Conservation (phyloP, 2,329 filamentous ascomycete species). For the Epichloe coenophiala region DNA sequence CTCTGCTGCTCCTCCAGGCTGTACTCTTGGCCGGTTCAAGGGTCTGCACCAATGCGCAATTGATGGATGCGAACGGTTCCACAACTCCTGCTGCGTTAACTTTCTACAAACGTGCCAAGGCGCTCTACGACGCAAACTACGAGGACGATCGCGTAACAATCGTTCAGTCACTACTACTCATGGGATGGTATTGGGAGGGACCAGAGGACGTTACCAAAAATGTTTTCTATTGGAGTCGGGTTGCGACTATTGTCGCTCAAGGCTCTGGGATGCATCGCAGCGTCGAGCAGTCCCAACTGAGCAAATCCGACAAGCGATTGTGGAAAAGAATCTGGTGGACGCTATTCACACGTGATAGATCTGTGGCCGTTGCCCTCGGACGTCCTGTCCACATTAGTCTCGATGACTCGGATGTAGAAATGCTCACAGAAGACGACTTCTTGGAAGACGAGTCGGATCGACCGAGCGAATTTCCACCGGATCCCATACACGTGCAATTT, state of each 20-base stretch:
- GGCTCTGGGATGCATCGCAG: conserved; percentile 97
- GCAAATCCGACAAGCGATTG: conserved; percentile 74
- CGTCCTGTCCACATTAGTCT: conserved; percentile 90
- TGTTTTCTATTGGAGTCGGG: conserved; percentile 96
- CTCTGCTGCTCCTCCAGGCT: conserved; percentile 76
- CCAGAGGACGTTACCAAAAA: conserved; percentile 98
- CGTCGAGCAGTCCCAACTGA: conserved; percentile 86
- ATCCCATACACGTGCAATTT: conserved; percentile 89
- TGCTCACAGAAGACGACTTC: conserved; percentile 93
- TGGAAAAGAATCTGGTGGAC: conserved; percentile 99
- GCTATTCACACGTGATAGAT: conserved; percentile 86
- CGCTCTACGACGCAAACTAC: conserved; percentile 91
- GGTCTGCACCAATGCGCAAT: conserved; percentile 84
- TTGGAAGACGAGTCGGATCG: conserved; percentile 78
- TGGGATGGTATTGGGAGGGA: conserved; percentile 99
- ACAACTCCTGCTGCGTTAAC: conserved; percentile 90
- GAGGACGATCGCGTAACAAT: conserved; percentile 95
- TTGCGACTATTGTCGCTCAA: conserved; percentile 90
- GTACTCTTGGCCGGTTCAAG: conserved; percentile 82
- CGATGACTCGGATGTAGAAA: conserved; percentile 94
- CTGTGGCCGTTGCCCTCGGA: conserved; percentile 87
- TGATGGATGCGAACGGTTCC: conserved; percentile 93
- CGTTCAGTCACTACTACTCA: conserved; percentile 81
- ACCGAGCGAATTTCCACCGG: conserved; percentile 61
- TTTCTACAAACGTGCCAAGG: conserved; percentile 94